phyloP scores from a whole-genome alignment of 1,284 basidiomycete species.

The Trametes pubescens region DNA sequence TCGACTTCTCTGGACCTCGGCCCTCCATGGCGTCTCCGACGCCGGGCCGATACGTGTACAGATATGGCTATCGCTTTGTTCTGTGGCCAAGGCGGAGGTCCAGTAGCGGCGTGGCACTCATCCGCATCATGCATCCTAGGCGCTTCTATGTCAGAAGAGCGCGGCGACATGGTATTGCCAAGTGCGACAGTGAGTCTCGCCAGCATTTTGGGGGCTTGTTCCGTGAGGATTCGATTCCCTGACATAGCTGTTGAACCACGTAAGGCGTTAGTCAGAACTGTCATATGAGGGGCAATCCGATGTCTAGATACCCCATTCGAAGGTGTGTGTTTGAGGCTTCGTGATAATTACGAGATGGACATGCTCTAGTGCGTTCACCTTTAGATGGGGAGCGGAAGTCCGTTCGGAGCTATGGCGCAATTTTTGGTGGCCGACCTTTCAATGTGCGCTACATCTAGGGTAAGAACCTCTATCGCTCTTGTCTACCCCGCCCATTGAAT shows the following conservation, averaged over 20 bases:
- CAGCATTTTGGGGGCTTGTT: not conserved
- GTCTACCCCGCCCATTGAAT: too few species aligned
- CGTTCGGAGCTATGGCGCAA: too few species aligned
- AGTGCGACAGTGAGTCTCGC: not conserved
- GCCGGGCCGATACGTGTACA: not conserved
- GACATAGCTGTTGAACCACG: not conserved
- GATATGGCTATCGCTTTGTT: constrained; percentile 8
- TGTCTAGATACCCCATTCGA: too few species aligned
- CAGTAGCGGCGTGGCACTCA: not conserved
- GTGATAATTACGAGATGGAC: too few species aligned
- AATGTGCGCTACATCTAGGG: too few species aligned
- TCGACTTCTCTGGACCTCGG: not conserved
- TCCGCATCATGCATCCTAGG: not conserved
- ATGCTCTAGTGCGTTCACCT: too few species aligned
- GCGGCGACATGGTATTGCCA: not conserved
- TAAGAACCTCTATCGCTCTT: too few species aligned
- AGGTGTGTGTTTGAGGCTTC: too few species aligned
- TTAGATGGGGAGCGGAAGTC: too few species aligned
- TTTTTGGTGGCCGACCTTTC: too few species aligned
- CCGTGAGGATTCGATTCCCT: not conserved
- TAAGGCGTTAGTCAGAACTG: not conserved
- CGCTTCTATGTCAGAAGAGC: not conserved
- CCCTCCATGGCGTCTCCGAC: not conserved
- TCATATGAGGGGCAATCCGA: too few species aligned
- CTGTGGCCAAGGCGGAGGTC: not conserved